Evolutionary conservation across 73 alveolate species (phyloP).

Genomic region (Paramecium octaurelia): DNA sequence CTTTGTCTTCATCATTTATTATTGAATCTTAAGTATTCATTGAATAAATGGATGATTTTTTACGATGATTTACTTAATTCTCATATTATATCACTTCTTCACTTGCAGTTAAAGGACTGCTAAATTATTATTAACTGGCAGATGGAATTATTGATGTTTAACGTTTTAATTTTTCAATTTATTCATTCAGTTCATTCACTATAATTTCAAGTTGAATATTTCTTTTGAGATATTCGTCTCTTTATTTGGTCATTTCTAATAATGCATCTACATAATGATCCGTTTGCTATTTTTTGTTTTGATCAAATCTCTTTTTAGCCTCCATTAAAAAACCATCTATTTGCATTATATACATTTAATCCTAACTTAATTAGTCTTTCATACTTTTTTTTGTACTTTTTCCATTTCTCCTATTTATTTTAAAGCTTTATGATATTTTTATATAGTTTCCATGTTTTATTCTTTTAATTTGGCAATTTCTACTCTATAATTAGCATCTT

Average conservation of each 20-base stretch:
- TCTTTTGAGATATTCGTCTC: background rate
- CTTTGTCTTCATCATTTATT: background rate
- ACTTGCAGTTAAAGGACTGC: background rate
- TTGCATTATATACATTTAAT: background rate
- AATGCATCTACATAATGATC: constrained; percentile 43
- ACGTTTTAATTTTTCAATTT: constrained; percentile 15
- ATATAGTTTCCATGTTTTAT: background rate
- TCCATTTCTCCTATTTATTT: constrained; percentile 47
- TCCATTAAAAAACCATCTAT: background rate
- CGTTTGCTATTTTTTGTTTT: background rate
- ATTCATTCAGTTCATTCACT: background rate
- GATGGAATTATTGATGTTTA: constrained; percentile 3
- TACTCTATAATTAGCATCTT: background rate
- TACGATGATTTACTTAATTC: background rate
- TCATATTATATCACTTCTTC: background rate
- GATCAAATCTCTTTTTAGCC: background rate
- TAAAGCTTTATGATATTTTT: constrained; percentile 34
- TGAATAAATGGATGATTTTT: background rate
- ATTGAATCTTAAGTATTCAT: constrained; percentile 23
- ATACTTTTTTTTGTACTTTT: constrained; percentile 27
- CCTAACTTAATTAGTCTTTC: background rate
- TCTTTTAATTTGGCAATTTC: constrained; percentile 41
- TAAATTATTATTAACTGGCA: background rate
- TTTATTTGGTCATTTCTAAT: background rate
- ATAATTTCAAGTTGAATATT: background rate